Evolutionary conservation across 176 grass and related monocot genomes (phyloP).

Genomic region (Saccharum spontaneum): DNA sequence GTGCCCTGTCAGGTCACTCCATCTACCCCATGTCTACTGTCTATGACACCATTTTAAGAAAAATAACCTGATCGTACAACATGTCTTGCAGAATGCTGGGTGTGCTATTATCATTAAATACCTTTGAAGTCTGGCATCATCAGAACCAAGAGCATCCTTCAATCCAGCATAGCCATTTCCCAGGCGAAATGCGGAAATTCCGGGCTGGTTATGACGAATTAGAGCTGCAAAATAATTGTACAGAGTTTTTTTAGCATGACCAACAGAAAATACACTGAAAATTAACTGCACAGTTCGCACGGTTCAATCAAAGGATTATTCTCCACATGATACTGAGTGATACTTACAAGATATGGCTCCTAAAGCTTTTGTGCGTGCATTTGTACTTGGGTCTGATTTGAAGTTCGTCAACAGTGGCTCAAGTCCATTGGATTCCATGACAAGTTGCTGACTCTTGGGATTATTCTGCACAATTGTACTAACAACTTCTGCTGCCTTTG

Average conservation of each 20-base stretch:
- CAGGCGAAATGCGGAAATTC: constrained; percentile 80
- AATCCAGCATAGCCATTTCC: constrained; percentile 86
- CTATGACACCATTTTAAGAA: background rate
- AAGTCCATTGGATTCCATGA: constrained; percentile 80
- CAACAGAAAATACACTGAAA: background rate
- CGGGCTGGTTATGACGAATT: constrained; percentile 75
- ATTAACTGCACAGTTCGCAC: background rate
- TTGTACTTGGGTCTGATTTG: constrained; percentile 59
- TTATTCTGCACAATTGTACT: constrained; percentile 93
- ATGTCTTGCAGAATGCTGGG: background rate
- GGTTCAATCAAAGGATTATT: background rate
- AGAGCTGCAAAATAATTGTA: constrained; percentile 50
- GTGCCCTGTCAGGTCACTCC: background rate
- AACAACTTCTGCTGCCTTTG: constrained; percentile 93
- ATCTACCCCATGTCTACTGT: background rate
- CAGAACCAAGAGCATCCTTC: constrained; percentile 76
- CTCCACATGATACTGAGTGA: background rate
- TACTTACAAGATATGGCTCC: constrained; percentile 89
- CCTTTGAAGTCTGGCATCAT: constrained; percentile 87
- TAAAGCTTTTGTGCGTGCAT: constrained; percentile 84
- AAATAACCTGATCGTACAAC: background rate
- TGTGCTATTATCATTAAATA: background rate
- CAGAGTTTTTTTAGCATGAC: constrained; percentile 8
- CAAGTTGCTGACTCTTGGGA: constrained; percentile 76
- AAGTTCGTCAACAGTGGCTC: constrained; percentile 90